Evolutionary conservation across 129 eudicot species (phyloP).

Genomic region (Erigeron canadensis): DNA sequence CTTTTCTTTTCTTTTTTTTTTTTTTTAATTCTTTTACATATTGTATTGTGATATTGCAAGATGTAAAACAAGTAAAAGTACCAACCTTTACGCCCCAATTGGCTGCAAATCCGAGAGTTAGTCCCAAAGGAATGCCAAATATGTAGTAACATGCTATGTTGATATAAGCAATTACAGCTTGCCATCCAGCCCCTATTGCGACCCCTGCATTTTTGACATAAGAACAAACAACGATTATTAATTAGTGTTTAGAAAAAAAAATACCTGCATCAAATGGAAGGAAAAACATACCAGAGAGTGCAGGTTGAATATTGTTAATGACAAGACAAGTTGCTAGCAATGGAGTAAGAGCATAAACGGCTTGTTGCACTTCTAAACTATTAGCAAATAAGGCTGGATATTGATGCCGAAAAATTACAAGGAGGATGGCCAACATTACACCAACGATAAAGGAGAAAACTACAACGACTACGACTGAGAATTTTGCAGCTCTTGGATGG

Average conservation of each 20-base stretch:
- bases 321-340: conserved; percentile 38
- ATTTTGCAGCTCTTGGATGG: conserved; percentile 53
- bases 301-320: conserved; percentile 44
- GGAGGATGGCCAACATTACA: conserved; percentile 23
- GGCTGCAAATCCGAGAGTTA: conserved; percentile 40
- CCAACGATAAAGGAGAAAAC: conserved; percentile 33
- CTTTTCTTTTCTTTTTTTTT: no score
- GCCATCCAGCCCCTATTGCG: conserved; percentile 74
- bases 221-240: not conserved
- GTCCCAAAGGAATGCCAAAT: conserved; percentile 60
- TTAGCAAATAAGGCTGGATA: conserved; percentile 44
- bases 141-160: conserved; percentile 59
- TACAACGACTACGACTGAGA: conserved; percentile 42
- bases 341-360: conserved; percentile 45
- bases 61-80: not conserved
- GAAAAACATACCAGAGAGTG: conserved; percentile 41
- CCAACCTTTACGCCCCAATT: conserved; percentile 45
- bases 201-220: conserved; percentile 38
- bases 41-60: no score
- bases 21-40: no score
- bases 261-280: not conserved
- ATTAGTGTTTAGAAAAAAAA: no score
- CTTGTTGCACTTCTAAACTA: conserved; percentile 33
- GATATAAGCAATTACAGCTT: conserved; percentile 59
- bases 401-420: conserved; percentile 27